Percentiles rank a stretch among this genome's conserved stretches.
phyloP scores from a whole-genome alignment of 805 yeast genomes.

The Barnettozyma botsteinii region DNA sequence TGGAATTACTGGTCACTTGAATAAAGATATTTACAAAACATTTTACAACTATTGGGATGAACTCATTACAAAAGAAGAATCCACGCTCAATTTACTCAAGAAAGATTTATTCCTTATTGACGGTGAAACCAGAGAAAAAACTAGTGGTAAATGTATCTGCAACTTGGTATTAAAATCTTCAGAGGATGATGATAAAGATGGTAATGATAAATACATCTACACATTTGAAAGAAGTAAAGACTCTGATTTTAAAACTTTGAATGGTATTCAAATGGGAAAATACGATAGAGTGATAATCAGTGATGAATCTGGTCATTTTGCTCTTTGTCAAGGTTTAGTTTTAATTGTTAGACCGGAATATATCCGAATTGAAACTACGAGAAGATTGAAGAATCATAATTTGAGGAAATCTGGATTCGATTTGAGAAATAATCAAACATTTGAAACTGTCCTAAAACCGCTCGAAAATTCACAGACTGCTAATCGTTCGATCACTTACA shows the following conservation, averaged over 20 bases:
- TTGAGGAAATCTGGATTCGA: conserved; percentile 36
- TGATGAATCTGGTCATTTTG: conserved; percentile 75
- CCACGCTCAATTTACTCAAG: conserved; percentile 42
- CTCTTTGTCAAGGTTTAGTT: conserved; percentile 60
- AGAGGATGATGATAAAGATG: conserved; percentile 17
- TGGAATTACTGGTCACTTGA: conserved; percentile 45
- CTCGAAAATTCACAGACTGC: conserved; percentile 11
- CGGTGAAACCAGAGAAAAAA: conserved; percentile 50
- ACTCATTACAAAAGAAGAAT: conserved; percentile 69
- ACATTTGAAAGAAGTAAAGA: conserved; percentile 38
- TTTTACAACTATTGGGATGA: conserved; percentile 74
- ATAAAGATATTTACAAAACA: conserved; percentile 35
- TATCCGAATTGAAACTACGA: conserved; percentile 46
- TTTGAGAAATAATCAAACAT: conserved; percentile 40
- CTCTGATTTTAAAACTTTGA: conserved; percentile 12
- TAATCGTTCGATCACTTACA: conserved; percentile 30
- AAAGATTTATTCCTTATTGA: conserved; percentile 57
- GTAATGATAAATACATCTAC: conserved; percentile 35
- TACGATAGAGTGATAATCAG: conserved; percentile 69
- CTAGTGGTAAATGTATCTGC: conserved; percentile 55
- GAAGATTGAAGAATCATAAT: conserved; percentile 41
- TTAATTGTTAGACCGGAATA: conserved; percentile 35
- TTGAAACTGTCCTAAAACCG: conserved; percentile 40
- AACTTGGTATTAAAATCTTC: conserved; percentile 36
- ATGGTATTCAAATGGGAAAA: conserved; percentile 43